phyloP scores from a whole-genome alignment of 176 grass and related monocot genomes.

The Oryza nivara region DNA sequence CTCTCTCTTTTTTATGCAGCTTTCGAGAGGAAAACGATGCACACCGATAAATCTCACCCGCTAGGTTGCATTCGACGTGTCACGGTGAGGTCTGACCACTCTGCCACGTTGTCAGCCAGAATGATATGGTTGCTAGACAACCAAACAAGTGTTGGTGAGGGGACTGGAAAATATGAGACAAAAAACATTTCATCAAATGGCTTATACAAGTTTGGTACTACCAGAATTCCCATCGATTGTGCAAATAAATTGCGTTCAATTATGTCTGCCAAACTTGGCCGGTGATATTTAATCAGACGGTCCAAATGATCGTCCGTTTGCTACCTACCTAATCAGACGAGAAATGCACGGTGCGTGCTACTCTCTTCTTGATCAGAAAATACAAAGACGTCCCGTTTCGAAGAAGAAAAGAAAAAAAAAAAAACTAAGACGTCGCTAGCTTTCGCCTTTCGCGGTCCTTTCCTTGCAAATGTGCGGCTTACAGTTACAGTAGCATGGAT shows the following conservation, averaged over 20 bases:
- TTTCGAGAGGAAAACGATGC: constrained; percentile 17
- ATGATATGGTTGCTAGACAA: constrained; percentile 15
- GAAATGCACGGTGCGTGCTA: constrained; percentile 11
- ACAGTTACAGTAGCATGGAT: background rate
- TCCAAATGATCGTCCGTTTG: background rate
- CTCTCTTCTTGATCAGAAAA: background rate
- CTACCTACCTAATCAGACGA: background rate
- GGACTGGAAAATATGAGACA: background rate
- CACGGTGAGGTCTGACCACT: constrained; percentile 16
- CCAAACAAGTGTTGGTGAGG: background rate
- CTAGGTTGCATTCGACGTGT: constrained; percentile 29
- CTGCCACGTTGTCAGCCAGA: background rate
- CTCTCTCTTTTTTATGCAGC: background rate
- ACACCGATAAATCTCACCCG: constrained; percentile 3
- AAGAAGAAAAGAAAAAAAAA: background rate
- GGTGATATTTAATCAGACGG: background rate
- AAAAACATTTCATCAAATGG: background rate
- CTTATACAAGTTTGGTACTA: constrained; percentile 7
- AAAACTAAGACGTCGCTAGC: background rate
- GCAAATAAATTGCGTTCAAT: background rate
- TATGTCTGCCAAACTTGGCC: background rate
- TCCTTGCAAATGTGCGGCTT: constrained; percentile 10
- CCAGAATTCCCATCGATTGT: background rate
- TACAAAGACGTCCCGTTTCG: background rate
- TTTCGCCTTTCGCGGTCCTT: constrained; percentile 17